Conservation (phyloP, 495 filamentous ascomycete species). For the Hypoxylon fuscum region DNA sequence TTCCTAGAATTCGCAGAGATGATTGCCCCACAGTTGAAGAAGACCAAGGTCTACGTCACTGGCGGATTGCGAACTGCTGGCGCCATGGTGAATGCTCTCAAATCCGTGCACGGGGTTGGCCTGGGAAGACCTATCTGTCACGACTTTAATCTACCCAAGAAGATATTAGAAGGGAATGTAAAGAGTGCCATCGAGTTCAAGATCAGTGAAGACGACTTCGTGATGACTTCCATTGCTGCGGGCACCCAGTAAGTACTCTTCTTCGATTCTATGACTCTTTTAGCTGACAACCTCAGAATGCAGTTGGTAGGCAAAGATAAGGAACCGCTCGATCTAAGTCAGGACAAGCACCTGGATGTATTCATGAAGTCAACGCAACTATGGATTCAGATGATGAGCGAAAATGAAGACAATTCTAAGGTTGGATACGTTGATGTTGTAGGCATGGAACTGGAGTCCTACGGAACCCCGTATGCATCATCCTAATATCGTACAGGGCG, state of each 20-base stretch:
- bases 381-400: constrained; percentile 29
- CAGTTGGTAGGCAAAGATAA: constrained; percentile 60
- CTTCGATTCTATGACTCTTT: neutral
- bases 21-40: constrained; percentile 62
- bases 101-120: constrained; percentile 65
- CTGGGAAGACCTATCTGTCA: constrained; percentile 62
- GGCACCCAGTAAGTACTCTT: constrained; percentile 51
- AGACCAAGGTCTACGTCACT: constrained; percentile 68
- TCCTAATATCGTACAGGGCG: neutral
- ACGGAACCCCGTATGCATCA: constrained; percentile 26
- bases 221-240: constrained; percentile 57
- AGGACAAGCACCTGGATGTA: constrained; percentile 48
- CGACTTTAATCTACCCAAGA: constrained; percentile 57
- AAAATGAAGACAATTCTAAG: constrained; percentile 41
- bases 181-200: constrained; percentile 53
- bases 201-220: constrained; percentile 59
- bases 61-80: constrained; percentile 67
- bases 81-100: constrained; percentile 67
- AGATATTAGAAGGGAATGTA: constrained; percentile 59
- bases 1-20: constrained; percentile 71
- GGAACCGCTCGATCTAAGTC: constrained; percentile 61
- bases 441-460: constrained; percentile 19
- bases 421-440: constrained; percentile 41
- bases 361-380: constrained; percentile 38
- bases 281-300: constrained; percentile 44